These are phyloP conservation scores for Fagopyrum tataricum DNA, from an alignment of 148 eudicot genomes.

Conservation along the genomic window DNA sequence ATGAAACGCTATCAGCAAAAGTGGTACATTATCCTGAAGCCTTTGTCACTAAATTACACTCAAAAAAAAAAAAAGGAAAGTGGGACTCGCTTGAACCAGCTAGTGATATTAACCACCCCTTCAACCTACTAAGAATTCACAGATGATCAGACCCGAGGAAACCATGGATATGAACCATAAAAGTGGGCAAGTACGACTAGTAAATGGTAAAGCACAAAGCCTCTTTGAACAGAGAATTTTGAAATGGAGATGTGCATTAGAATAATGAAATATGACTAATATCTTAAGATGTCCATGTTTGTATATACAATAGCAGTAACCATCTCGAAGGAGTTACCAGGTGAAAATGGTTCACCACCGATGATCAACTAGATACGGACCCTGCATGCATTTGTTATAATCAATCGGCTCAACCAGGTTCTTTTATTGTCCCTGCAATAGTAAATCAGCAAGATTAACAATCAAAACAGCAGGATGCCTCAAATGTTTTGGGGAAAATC, in stretches of 20 bases:
- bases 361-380: neutral
- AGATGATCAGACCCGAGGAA: too few species aligned
- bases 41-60: neutral
- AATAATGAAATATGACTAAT: neutral
- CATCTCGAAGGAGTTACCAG: neutral
- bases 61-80: neutral
- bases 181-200: neutral
- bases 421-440: conserved; percentile 10
- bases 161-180: neutral
- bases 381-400: neutral
- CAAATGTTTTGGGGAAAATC: neutral
- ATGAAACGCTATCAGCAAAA: neutral
- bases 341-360: neutral
- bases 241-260: neutral
- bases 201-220: neutral
- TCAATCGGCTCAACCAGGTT: neutral
- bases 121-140: neutral
- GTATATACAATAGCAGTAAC: neutral
- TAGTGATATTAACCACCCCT: neutral
- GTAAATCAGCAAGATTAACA: neutral
- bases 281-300: neutral
- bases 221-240: neutral
- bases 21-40: neutral
- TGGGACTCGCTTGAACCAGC: neutral
- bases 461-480: neutral